A percentile compares a stretch with the other conserved stretches of the same genome.
Conservation (phyloP, 345 rosid species). For the Limnanthes douglasii region DNA sequence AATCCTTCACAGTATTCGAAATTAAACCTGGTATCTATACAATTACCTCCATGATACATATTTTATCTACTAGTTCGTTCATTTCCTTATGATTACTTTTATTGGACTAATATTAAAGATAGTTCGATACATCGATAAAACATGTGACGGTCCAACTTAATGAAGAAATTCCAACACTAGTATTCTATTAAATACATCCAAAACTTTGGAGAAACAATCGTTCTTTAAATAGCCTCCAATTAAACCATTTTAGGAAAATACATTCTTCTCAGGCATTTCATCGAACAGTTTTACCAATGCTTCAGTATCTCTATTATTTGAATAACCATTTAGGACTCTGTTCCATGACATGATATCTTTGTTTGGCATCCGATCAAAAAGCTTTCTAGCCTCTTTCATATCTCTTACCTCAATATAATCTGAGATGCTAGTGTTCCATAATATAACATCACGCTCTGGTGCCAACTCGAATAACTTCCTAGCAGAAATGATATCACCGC, state of each 20-base stretch:
- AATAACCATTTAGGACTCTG: constrained; percentile 52
- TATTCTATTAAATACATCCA: constrained; percentile 44
- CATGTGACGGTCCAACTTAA: too few relatives aligned
- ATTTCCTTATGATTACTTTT: too few relatives aligned
- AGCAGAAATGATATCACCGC: constrained; percentile 38
- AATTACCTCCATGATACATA: too few relatives aligned
- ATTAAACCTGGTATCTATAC: too few relatives aligned
- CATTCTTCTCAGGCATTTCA: constrained; percentile 53
- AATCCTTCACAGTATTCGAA: too few relatives aligned
- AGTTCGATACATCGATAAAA: too few relatives aligned
- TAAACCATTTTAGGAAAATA: constrained; percentile 74
- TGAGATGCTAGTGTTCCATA: constrained; percentile 64
- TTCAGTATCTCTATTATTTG: constrained; percentile 31
- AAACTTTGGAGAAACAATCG: constrained; percentile 28
- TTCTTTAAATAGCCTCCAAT: constrained; percentile 39
- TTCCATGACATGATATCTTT: constrained; percentile 86
- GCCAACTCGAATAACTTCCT: constrained; percentile 49
- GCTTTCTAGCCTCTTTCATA: constrained; percentile 38
- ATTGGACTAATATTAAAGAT: too few relatives aligned
- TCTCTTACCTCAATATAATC: constrained; percentile 54
- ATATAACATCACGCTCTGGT: constrained; percentile 55
- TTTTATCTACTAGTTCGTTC: too few relatives aligned
- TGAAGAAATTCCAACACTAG: too few relatives aligned
- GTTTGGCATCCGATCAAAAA: constrained; percentile 52
- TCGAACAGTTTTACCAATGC: constrained; percentile 42